These are phyloP conservation scores for Penstemon barbatus DNA, from an alignment of 257 asterid genomes.

Conservation along the genomic window DNA sequence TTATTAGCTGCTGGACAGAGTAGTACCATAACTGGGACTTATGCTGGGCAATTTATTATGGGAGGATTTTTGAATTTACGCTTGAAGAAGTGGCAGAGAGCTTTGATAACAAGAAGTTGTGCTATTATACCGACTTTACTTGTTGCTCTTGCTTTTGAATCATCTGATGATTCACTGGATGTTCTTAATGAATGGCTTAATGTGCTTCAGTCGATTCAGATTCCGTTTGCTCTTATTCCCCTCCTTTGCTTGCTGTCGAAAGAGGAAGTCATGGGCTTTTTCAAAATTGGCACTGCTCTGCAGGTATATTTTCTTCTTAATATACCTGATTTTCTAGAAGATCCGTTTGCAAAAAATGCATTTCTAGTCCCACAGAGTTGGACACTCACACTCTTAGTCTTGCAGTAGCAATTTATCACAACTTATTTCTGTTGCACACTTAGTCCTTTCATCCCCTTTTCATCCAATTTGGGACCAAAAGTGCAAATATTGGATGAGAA, in stretches of 20 bases:
- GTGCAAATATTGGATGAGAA: too few species aligned
- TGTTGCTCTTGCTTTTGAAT: slow-evolving; percentile 72
- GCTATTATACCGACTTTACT: slow-evolving; percentile 71
- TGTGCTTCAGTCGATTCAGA: slow-evolving; percentile 77
- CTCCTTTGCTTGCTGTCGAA: slow-evolving; percentile 73
- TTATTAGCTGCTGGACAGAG: slow-evolving; percentile 83
- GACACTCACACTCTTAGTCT: too few species aligned
- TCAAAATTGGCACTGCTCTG: slow-evolving; percentile 62
- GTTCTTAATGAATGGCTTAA: slow-evolving; percentile 81
- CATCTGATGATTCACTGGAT: slow-evolving; percentile 64
- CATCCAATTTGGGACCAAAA: too few species aligned
- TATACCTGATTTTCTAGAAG: too few species aligned
- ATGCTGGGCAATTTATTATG: slow-evolving; percentile 82
- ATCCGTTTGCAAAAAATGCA: too few species aligned
- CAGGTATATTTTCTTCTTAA: slow-evolving; percentile 52
- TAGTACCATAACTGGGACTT: slow-evolving; percentile 80
- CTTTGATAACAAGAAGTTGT: slow-evolving; percentile 69
- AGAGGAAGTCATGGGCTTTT: slow-evolving; percentile 80
- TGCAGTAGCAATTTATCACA: too few species aligned
- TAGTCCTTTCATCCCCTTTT: too few species aligned
- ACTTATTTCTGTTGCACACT: too few species aligned
- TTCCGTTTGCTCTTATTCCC: slow-evolving; percentile 80
- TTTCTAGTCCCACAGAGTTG: too few species aligned
- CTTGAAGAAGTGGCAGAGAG: slow-evolving; percentile 77
- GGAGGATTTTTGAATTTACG: slow-evolving; percentile 71